A percentile compares a stretch with the other conserved stretches of the same genome.
phyloP scores from a whole-genome alignment of 2,329 filamentous ascomycete species.

The Aquanectria penicillioides region DNA sequence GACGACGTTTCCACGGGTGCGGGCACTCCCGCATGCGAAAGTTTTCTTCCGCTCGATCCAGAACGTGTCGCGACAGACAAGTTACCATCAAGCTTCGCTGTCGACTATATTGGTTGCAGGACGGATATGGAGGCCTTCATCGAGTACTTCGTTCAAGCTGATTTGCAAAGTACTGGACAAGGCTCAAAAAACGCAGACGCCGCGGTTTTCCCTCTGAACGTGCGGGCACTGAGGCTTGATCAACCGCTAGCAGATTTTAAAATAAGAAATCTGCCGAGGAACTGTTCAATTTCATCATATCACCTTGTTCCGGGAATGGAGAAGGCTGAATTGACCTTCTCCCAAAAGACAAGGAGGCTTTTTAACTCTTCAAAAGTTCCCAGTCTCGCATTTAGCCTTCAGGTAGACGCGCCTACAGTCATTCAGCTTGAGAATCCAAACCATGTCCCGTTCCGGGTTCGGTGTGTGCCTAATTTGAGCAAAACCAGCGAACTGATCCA shows the following conservation, averaged over 20 bases:
- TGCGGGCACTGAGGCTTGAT: slow-evolving; percentile 16
- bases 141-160: slow-evolving; percentile 49
- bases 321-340: slow-evolving; percentile 42
- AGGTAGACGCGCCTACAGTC: slow-evolving; percentile 38
- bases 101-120: background rate
- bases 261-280: background rate
- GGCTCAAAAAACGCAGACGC: background rate
- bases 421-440: slow-evolving; percentile 44
- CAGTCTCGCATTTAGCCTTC: slow-evolving; percentile 36
- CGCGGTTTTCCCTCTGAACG: slow-evolving; percentile 37
- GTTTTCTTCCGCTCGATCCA: background rate
- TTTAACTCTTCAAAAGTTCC: slow-evolving; percentile 49
- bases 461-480: slow-evolving; percentile 18
- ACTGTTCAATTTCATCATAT: slow-evolving; percentile 25
- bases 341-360: slow-evolving; percentile 45
- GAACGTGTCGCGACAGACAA: background rate
- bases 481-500: slow-evolving; percentile 28
- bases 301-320: slow-evolving; percentile 46
- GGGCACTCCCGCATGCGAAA: background rate
- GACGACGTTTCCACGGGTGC: background rate
- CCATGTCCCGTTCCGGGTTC: slow-evolving; percentile 35
- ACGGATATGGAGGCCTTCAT: slow-evolving; percentile 7
- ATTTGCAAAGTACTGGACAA: slow-evolving; percentile 25
- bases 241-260: slow-evolving; percentile 33
- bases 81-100: slow-evolving; percentile 15